These are phyloP conservation scores for Tetracladium setigerum DNA, from an alignment of 495 filamentous ascomycete species.

Conservation along the genomic window DNA sequence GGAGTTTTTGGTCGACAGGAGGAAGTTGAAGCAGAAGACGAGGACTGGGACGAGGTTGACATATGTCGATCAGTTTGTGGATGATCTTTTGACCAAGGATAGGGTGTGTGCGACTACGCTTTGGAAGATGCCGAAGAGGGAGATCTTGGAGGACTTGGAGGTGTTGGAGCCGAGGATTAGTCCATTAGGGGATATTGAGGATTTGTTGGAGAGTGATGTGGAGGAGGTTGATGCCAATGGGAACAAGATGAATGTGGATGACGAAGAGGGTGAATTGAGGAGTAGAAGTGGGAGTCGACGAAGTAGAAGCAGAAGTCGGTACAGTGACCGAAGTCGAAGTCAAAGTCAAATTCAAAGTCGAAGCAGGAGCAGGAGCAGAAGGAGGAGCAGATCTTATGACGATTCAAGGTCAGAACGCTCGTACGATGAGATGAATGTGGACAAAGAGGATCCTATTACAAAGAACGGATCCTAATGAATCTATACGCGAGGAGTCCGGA, in stretches of 20 bases:
- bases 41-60: constrained; percentile 66
- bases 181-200: constrained; percentile 79
- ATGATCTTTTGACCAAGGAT: constrained; percentile 84
- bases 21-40: constrained; percentile 72
- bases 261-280: constrained; percentile 1
- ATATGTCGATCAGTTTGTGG: constrained; percentile 88
- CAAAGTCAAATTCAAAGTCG: too few relatives aligned
- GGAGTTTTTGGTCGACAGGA: constrained; percentile 70
- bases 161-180: constrained; percentile 79
- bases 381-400: too few relatives aligned
- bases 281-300: too few relatives aligned
- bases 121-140: constrained; percentile 80
- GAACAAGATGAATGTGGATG: constrained; percentile 19
- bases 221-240: constrained; percentile 21
- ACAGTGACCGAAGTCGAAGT: too few relatives aligned
- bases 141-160: constrained; percentile 83
- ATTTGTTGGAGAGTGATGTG: constrained; percentile 51
- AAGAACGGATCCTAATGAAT: too few relatives aligned
- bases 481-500: too few relatives aligned
- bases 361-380: too few relatives aligned
- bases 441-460: too few relatives aligned
- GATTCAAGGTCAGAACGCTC: too few relatives aligned
- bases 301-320: too few relatives aligned
- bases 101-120: constrained; percentile 86
- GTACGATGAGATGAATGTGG: too few relatives aligned